phyloP scores from a whole-genome alignment of 2,329 filamentous ascomycete genomes.

The Phyllosticta ampelicida region DNA sequence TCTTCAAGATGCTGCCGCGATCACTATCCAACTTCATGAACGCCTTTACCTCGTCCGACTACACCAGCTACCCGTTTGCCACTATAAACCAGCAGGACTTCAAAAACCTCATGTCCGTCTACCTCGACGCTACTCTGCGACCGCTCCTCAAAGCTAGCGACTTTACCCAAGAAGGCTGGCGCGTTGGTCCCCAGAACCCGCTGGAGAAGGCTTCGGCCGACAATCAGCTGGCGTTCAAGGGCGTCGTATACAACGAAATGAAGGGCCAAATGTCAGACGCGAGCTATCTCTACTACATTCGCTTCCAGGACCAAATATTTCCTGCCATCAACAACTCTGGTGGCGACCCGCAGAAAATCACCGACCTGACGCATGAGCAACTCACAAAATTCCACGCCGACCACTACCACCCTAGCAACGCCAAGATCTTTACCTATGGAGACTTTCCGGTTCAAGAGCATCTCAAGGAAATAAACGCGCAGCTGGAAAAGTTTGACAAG shows the following conservation, averaged over 20 bases:
- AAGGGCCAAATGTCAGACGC: slow-evolving; percentile 98
- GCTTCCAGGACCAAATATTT: slow-evolving; percentile 89
- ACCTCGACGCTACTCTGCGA: slow-evolving; percentile 86
- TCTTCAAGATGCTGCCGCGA: slow-evolving; percentile 98
- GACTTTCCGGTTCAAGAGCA: slow-evolving; percentile 81
- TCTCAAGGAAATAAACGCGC: slow-evolving; percentile 63
- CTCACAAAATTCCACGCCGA: slow-evolving; percentile 78
- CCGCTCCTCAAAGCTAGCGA: slow-evolving; percentile 83
- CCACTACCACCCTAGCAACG: slow-evolving; percentile 96
- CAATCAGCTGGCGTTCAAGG: slow-evolving; percentile 75
- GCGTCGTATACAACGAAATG: slow-evolving; percentile 99
- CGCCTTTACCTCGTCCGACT: slow-evolving; percentile 89
- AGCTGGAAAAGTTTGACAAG: slow-evolving; percentile 62
- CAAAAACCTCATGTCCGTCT: slow-evolving; percentile 91
- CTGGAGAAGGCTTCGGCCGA: slow-evolving; percentile 36
- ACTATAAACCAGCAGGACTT: slow-evolving; percentile 95
- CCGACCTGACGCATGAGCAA: slow-evolving; percentile 85
- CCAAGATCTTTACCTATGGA: slow-evolving; percentile 91
- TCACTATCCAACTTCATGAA: slow-evolving; percentile 99
- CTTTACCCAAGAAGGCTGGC: slow-evolving; percentile 95
- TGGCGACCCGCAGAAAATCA: slow-evolving; percentile 92
- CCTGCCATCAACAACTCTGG: slow-evolving; percentile 94
- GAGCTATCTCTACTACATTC: slow-evolving; percentile 89
- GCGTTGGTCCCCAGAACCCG: slow-evolving; percentile 85
- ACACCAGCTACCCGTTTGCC: slow-evolving; percentile 96